phyloP scores from a whole-genome alignment of 2,329 filamentous ascomycete genomes.

The Dothiorella sarmentorum region DNA sequence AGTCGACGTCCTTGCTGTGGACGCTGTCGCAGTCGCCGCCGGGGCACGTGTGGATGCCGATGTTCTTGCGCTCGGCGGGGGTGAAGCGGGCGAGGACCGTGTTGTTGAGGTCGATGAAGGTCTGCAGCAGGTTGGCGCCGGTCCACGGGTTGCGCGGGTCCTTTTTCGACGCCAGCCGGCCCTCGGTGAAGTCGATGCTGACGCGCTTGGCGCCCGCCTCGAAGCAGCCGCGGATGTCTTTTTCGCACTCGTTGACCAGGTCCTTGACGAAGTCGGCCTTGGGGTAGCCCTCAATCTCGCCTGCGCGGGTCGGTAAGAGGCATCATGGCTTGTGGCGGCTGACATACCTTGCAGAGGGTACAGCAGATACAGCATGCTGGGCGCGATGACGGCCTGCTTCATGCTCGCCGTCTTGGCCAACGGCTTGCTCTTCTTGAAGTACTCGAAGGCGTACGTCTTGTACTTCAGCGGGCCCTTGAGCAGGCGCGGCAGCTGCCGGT shows the following conservation, averaged over 20 bases:
- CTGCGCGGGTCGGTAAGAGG: background rate
- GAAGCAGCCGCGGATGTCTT: slow-evolving; percentile 35
- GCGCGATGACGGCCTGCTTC: slow-evolving; percentile 33
- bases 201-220: slow-evolving; percentile 31
- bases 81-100: slow-evolving; percentile 27
- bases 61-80: slow-evolving; percentile 28
- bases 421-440: slow-evolving; percentile 27
- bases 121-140: slow-evolving; percentile 28
- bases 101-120: slow-evolving; percentile 33
- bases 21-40: slow-evolving; percentile 36
- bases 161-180: slow-evolving; percentile 30
- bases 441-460: slow-evolving; percentile 33
- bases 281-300: slow-evolving; percentile 29
- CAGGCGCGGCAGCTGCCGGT: slow-evolving; percentile 29
- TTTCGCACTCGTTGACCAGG: slow-evolving; percentile 33
- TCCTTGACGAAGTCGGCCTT: slow-evolving; percentile 29
- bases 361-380: slow-evolving; percentile 34
- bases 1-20: slow-evolving; percentile 32
- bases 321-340: too few species aligned
- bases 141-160: slow-evolving; percentile 34
- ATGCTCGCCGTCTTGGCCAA: slow-evolving; percentile 26
- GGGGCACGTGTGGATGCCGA: slow-evolving; percentile 35
- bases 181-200: slow-evolving; percentile 35
- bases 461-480: slow-evolving; percentile 29
- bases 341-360: slow-evolving; percentile 27